Percentiles rank a stretch among this genome's conserved stretches.
These are phyloP conservation scores for Coemansia sp. DNA, from an alignment of 192 early-diverging fungal species.

Conservation along the genomic window DNA sequence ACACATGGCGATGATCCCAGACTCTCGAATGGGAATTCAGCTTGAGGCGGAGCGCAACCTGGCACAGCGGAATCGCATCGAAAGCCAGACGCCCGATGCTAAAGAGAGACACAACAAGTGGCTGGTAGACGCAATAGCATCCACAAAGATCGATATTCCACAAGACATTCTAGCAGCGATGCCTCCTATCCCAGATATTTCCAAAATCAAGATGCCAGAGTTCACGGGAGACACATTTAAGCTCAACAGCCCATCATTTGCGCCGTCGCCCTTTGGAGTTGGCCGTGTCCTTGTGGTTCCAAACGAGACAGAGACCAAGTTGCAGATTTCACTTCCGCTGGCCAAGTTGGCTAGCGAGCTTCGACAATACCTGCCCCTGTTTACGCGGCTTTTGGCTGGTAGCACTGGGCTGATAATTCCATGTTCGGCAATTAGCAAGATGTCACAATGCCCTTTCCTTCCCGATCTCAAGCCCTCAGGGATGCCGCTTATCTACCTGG, in stretches of 20 bases:
- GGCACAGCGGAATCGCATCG: conserved; percentile 36
- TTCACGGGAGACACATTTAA: conserved; percentile 26
- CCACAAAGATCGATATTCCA: conserved; percentile 54
- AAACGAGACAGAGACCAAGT: conserved; percentile 17
- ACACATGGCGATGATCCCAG: conserved; percentile 45
- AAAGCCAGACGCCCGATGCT: conserved; percentile 24
- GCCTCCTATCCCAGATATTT: conserved; percentile 67
- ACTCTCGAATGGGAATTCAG: conserved; percentile 44
- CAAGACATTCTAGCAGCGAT: conserved; percentile 58
- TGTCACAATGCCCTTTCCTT: conserved; percentile 17
- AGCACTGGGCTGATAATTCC: conserved; percentile 37
- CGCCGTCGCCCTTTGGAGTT: conserved; percentile 34
- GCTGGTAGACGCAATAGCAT: conserved; percentile 46
- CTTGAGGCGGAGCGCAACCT: conserved; percentile 52
- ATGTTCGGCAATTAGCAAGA: conserved; percentile 13
- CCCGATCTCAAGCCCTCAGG: conserved; percentile 24
- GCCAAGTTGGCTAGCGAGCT: conserved; percentile 31
- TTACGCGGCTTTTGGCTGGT: conserved; percentile 22
- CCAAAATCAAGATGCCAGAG: conserved; percentile 28
- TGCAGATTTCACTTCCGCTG: conserved; percentile 48
- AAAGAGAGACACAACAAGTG: conserved; percentile 28
- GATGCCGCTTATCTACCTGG: conserved; percentile 40
- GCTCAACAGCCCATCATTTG: conserved; percentile 2
- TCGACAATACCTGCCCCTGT: conserved; percentile 39
- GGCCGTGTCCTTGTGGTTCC: conserved; percentile 36